phyloP scores from a whole-genome alignment of 2,329 filamentous ascomycete genomes.

The Tolypocladium sp. region DNA sequence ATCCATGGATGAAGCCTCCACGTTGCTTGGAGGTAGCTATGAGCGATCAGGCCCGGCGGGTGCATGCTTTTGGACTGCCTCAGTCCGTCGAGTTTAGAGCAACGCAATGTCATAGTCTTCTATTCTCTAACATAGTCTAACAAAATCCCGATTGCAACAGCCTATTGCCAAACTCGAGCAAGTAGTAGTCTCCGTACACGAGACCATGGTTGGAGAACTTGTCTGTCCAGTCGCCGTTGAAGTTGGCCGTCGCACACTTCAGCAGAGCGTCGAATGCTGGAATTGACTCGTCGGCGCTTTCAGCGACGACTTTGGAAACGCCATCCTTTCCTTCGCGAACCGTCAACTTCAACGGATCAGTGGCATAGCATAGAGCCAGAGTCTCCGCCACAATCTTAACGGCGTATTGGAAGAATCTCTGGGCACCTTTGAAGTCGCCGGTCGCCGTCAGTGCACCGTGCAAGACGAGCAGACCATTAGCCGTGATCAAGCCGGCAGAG shows the following conservation, averaged over 20 bases:
- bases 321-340: background rate
- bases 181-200: constrained; percentile 40
- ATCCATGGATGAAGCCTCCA: no score
- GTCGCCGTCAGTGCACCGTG: constrained; percentile 13
- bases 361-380: background rate
- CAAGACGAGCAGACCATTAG: constrained; percentile 30
- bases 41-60: no score
- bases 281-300: background rate
- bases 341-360: background rate
- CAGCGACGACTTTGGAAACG: background rate
- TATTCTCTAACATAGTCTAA: background rate
- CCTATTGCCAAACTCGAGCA: constrained; percentile 36
- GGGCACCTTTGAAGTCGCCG: background rate
- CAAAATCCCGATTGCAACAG: constrained; percentile 25
- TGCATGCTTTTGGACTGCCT: no score
- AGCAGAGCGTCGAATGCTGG: background rate
- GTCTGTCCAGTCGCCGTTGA: constrained; percentile 1
- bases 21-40: no score
- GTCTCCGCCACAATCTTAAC: background rate
- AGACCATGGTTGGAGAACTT: constrained; percentile 27
- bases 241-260: background rate
- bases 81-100: no score
- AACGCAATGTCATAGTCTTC: no score
- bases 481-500: constrained; percentile 29
- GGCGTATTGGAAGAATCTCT: background rate